Evolutionary conservation across 139 green algal genomes (phyloP), one percentile per base, ranked within the genome.

Genomic region (Edaphochlamys debaryana): DNA sequence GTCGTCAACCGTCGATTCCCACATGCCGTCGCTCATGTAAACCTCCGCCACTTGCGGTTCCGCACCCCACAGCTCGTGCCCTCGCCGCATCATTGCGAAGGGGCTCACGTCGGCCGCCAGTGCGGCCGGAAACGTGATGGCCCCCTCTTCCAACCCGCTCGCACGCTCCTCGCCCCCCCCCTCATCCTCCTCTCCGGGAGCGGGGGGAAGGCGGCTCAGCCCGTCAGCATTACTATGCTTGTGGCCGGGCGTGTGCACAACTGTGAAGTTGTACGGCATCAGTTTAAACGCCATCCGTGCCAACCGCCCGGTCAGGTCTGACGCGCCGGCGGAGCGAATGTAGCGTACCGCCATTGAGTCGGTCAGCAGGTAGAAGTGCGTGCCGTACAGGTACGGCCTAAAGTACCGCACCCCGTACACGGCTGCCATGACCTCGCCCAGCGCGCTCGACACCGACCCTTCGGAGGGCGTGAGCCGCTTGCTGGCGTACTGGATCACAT

Each of bases 241-340:
- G 4, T 9, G 9, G 0, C 71, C 79, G 32, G 30, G 23, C 23
- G 54, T 42, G 62, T 84, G 69, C n/a, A 70, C 34, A 1, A 89
- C 52, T 4, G 34, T 50, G 17, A 86, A 83, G 36, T 86, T 68
- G 68, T 70, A 80, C 6, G 73, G 78, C 30, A 71, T 41, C 19
- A 89, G 63, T 32, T 42, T 80, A 54, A 86, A 48, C 25, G 50
- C 62, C 71, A 71, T 84, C n/a, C 85, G 37, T 2, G 36, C 79
- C 17, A 83, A 42, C 40, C 66, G 64, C 9, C 79, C 67, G 15
- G 34, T 52, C 3, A 67, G 25, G 9, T 79, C 56, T n/a, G 38
- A 69, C 3, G 50, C 69, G 48, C 22, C 70, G 5, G 84, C 34
- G 40, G 86, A n/a, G 56, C 67, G 75, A 27, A 75, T 32, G 48